A percentile compares a stretch with the other conserved stretches of the same genome.
Evolutionary conservation across 169 alveolate genomes (phyloP).

Genomic region (Eimeria acervulina): DNA sequence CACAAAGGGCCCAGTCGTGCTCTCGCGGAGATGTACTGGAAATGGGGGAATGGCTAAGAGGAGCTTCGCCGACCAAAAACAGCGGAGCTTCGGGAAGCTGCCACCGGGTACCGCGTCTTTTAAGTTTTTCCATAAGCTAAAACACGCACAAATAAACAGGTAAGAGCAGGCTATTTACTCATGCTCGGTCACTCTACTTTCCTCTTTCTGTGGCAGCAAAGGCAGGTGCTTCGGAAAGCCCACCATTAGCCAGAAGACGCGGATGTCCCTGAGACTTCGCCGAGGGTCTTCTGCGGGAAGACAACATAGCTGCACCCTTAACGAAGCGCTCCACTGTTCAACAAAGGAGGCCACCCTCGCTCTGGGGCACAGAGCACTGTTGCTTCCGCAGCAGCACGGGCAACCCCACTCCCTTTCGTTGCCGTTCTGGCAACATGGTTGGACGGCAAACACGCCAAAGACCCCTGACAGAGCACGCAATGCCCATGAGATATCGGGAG

Average conservation of each 20-base stretch:
- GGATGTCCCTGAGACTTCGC: constrained; percentile 52
- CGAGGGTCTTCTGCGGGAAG: constrained; percentile 56
- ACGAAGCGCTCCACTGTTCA: constrained; percentile 34
- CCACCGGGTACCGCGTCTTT: constrained; percentile 15
- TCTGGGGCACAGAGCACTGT: constrained; percentile 21
- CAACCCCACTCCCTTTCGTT: constrained; percentile 28
- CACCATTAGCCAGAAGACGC: constrained; percentile 51
- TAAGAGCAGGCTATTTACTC: neutral
- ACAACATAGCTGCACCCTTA: neutral
- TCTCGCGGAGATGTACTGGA: neutral
- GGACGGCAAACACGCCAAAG: constrained; percentile 35
- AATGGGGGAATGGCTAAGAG: neutral
- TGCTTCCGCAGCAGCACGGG: constrained; percentile 18
- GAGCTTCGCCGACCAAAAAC: neutral
- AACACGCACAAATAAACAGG: neutral
- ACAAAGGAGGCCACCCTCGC: neutral
- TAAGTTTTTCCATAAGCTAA: constrained; percentile 49
- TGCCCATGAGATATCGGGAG: constrained; percentile 45
- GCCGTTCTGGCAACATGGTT: constrained; percentile 44
- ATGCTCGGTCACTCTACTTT: neutral
- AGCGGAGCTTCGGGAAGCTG: constrained; percentile 36
- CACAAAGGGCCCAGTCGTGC: neutral
- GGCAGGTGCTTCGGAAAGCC: neutral
- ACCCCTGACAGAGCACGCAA: constrained; percentile 17
- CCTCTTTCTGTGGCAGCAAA: neutral